phyloP scores from a whole-genome alignment of 306 rosid species.

The Ormosia semicastrata region DNA sequence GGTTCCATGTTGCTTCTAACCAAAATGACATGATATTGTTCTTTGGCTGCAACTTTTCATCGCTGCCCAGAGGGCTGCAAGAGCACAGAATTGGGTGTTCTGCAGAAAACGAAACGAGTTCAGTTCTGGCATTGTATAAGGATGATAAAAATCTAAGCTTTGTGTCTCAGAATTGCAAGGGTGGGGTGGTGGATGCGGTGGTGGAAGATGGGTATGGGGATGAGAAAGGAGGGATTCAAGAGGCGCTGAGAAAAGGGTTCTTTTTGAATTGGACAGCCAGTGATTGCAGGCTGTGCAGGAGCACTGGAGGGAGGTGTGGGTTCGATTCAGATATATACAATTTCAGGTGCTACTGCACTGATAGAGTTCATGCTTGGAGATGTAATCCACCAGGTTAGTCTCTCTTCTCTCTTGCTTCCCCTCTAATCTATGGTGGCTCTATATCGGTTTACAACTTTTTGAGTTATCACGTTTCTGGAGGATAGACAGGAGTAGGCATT shows the following conservation, averaged over 20 bases:
- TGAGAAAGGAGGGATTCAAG: background rate
- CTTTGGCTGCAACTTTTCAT: conserved; percentile 22
- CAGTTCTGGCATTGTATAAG: conserved; percentile 40
- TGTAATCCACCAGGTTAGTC: conserved; percentile 49
- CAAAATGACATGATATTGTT: conserved; percentile 25
- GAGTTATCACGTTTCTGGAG: background rate
- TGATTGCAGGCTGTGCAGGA: conserved; percentile 29
- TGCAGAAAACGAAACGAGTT: background rate
- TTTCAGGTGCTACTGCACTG: conserved; percentile 55
- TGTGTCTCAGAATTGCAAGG: conserved; percentile 17
- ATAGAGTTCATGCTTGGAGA: conserved; percentile 47
- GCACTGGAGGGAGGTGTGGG: conserved; percentile 52
- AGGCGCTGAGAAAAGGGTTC: conserved; percentile 48
- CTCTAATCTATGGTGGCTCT: background rate
- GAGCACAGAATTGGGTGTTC: conserved; percentile 33
- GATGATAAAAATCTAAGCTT: background rate
- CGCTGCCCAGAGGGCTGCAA: background rate
- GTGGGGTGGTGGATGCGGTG: background rate
- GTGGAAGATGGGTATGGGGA: background rate
- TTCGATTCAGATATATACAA: background rate
- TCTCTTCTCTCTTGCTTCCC: background rate
- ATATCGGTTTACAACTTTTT: background rate
- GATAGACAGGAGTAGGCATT: background rate
- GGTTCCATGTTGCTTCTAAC: background rate
- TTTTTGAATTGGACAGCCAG: conserved; percentile 45